phyloP scores from a whole-genome alignment of 1,284 basidiomycete species.

The Cutaneotrichosporon cavernicola region DNA sequence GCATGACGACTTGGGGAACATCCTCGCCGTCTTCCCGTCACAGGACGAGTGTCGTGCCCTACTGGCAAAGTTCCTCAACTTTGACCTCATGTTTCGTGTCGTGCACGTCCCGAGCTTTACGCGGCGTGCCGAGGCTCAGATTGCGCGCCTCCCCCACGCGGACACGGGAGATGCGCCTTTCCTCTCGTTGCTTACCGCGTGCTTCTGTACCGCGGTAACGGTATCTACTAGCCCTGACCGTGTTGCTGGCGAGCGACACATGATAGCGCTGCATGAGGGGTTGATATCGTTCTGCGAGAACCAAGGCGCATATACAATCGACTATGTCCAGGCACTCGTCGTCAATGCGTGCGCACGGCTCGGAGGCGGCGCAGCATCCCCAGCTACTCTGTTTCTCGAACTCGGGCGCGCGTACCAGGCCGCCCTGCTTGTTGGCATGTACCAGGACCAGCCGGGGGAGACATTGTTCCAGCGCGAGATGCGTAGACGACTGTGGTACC shows the following conservation, averaged over 20 bases:
- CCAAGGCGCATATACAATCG: not conserved
- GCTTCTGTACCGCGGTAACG: conserved; percentile 6
- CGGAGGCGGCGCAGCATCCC: not conserved
- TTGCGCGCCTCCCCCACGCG: conserved; percentile 6
- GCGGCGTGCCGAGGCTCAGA: conserved; percentile 7
- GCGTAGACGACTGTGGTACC: conserved; percentile 1
- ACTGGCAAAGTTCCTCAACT: not conserved
- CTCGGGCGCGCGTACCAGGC: conserved; percentile 11
- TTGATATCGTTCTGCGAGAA: conserved; percentile 7
- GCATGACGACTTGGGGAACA: not conserved
- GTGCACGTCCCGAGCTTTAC: conserved; percentile 14
- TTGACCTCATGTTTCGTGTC: conserved; percentile 14
- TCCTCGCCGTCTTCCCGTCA: conserved; percentile 8
- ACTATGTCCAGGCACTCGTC: conserved; percentile 1
- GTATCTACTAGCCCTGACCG: not conserved
- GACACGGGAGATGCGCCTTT: not conserved
- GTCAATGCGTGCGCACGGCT: not conserved
- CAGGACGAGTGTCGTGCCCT: conserved; percentile 13
- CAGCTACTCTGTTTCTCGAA: not conserved
- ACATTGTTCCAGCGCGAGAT: conserved; percentile 8
- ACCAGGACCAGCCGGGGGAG: conserved; percentile 5
- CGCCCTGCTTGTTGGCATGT: conserved; percentile 5
- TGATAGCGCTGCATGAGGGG: not conserved
- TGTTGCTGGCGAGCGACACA: not conserved
- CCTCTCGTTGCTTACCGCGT: not conserved